Base-by-base conservation (phyloP, 1,284 basidiomycete genomes). In the Chiua sp. region DNA sequence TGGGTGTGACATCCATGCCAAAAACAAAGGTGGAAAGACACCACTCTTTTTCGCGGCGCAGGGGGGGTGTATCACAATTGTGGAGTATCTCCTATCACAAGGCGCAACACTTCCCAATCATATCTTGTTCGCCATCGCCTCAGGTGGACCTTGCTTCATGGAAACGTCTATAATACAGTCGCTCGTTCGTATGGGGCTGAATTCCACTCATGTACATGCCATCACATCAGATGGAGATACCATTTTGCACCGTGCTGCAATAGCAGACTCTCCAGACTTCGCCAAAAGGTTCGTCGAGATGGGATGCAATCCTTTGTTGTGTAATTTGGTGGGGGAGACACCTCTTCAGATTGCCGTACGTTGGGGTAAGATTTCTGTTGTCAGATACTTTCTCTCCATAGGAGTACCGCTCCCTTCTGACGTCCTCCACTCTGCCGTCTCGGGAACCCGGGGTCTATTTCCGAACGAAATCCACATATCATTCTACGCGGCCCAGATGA, bases 251-350 rank as follows among this genome's bases (percentile, higher is more conserved):
- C 39, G 39, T 42, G 39, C 39, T 42, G 39, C 39, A n/a, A n/a
- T 20, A n/a, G 8, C n/a, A n/a, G n/a, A n/a, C 2, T 39, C 16
- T 18, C 15, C 20, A n/a, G 8, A n/a, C 3, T 13, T 18, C 18
- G 37, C 16, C 37, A 13, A 13, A 18, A 15, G 50, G 15, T 23
- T 66, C 6, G 4, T 66, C 13, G 22, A 7, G 4, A 7, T 28
- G 4, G 61, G 60, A 10, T 63, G 49, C 32, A 39, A 63, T 42
- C 63, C 49, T n/a, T 52, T 35, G 6, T 7, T 46, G 22, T 30
- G 18, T 23, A 23, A 63, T 35, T 46, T 8, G 3, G 12, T n/a
- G n/a, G 49, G 52, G 11, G 47, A 63, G 44, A 55, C 49, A 2
- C 42, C 39, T 3, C 53, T 62, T 3, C 56, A 60, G 3, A 39